phyloP scores from a whole-genome alignment of 2,329 filamentous ascomycete species.

The Penicillium paneum region DNA sequence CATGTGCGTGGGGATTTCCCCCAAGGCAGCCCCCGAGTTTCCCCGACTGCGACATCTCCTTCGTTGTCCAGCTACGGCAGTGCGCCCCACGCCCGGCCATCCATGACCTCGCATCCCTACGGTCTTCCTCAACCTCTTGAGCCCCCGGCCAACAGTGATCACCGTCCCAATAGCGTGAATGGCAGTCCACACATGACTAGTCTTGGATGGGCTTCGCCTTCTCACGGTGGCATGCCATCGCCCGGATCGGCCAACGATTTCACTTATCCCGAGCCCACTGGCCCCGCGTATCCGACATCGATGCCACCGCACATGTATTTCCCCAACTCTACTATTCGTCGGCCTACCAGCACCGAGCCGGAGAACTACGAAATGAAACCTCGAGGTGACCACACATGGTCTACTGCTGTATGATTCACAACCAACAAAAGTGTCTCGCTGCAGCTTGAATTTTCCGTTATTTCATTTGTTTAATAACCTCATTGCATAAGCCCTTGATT shows the following conservation, averaged over 20 bases:
- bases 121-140: slow-evolving; percentile 83
- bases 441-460: slow-evolving; percentile 4
- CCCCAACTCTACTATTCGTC: slow-evolving; percentile 63
- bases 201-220: slow-evolving; percentile 83
- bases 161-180: slow-evolving; percentile 68
- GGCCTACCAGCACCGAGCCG: slow-evolving; percentile 73
- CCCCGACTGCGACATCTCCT: slow-evolving; percentile 62
- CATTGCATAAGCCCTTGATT: slow-evolving; percentile 27
- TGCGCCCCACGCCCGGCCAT: slow-evolving; percentile 50
- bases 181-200: slow-evolving; percentile 82
- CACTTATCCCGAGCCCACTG: slow-evolving; percentile 71
- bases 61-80: slow-evolving; percentile 59
- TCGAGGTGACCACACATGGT: slow-evolving; percentile 37
- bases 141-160: slow-evolving; percentile 72
- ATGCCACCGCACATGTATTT: slow-evolving; percentile 68
- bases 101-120: slow-evolving; percentile 85
- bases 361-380: slow-evolving; percentile 63
- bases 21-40: slow-evolving; percentile 65
- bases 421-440: not conserved
- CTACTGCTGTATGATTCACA: slow-evolving; percentile 31
- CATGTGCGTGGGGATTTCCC: slow-evolving; percentile 76
- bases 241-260: slow-evolving; percentile 71
- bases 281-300: slow-evolving; percentile 48
- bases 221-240: slow-evolving; percentile 68
- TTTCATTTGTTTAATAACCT: slow-evolving; percentile 24